A percentile compares a stretch with the other conserved stretches of the same genome.
phyloP scores from a whole-genome alignment of 169 alveolate genomes.

The Perkinsus olseni region DNA sequence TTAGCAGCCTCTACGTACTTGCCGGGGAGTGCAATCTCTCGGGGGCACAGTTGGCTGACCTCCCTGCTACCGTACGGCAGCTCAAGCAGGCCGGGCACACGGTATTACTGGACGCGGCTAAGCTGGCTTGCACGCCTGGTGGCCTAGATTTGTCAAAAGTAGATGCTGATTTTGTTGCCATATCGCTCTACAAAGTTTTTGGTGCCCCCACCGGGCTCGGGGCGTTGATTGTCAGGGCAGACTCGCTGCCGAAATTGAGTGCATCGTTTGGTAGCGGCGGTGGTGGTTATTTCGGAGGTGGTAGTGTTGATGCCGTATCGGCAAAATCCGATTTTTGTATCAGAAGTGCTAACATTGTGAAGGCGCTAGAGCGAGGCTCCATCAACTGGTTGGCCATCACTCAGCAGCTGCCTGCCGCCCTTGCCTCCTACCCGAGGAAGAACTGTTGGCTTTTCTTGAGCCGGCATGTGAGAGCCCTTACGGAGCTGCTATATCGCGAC shows the following conservation, averaged over 20 bases:
- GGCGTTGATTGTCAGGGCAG: slow-evolving; percentile 28
- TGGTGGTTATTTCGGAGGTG: slow-evolving; percentile 39
- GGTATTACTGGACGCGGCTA: slow-evolving; percentile 40
- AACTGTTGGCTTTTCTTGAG: background rate
- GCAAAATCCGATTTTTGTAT: slow-evolving; percentile 7
- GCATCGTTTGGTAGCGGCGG: background rate
- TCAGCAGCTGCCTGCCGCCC: background rate
- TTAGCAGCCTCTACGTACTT: background rate
- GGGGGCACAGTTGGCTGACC: background rate
- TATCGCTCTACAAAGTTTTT: slow-evolving; percentile 41
- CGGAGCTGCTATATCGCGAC: background rate
- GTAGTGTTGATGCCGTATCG: slow-evolving; percentile 28
- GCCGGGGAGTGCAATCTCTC: background rate
- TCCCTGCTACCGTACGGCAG: background rate
- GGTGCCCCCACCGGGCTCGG: slow-evolving; percentile 54
- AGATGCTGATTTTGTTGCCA: slow-evolving; percentile 38
- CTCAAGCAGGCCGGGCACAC: background rate
- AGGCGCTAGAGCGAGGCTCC: background rate
- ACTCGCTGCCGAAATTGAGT: slow-evolving; percentile 6
- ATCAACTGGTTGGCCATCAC: background rate
- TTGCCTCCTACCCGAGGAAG: background rate
- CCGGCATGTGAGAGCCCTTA: background rate
- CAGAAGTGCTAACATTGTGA: background rate
- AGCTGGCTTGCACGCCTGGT: slow-evolving; percentile 27
- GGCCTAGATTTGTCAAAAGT: slow-evolving; percentile 17